These are phyloP conservation scores for Papiliotrema laurentii DNA, from an alignment of 1,284 basidiomycete genomes.

Conservation along the genomic window DNA sequence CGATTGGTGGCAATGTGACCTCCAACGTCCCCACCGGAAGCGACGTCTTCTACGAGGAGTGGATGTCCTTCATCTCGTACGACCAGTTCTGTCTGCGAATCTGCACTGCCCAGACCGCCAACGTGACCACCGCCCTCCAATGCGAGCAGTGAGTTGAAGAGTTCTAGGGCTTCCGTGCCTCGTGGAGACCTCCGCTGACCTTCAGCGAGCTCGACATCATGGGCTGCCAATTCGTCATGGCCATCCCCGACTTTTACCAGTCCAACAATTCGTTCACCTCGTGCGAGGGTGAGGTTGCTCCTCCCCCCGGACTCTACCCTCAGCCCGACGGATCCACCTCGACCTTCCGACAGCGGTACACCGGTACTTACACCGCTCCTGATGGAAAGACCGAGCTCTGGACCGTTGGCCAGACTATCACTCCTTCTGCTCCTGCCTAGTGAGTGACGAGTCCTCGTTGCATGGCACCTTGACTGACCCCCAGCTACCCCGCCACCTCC, in stretches of 20 bases:
- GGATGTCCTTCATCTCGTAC: conserved; percentile 49
- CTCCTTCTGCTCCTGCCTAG: conserved; percentile 34
- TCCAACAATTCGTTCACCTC: conserved; percentile 44
- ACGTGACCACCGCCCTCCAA: conserved; percentile 36
- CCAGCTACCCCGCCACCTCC: conserved; percentile 40
- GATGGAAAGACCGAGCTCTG: conserved; percentile 19
- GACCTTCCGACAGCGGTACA: conserved; percentile 49
- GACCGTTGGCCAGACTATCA: conserved; percentile 39
- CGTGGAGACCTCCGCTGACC: not conserved
- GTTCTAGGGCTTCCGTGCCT: no score
- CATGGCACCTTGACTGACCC: conserved; percentile 1
- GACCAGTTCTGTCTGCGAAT: conserved; percentile 49
- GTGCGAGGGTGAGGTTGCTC: conserved; percentile 48
- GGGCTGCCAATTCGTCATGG: conserved; percentile 50
- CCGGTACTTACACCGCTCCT: conserved; percentile 35
- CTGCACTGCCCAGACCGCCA: conserved; percentile 44
- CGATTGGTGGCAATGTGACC: conserved; percentile 50
- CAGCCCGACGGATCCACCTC: conserved; percentile 38
- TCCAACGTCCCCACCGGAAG: conserved; percentile 44
- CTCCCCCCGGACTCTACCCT: conserved; percentile 47
- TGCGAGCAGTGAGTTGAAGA: conserved; percentile 32
- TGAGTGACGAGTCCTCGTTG: conserved; percentile 3
- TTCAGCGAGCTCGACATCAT: conserved; percentile 40
- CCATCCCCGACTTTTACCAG: conserved; percentile 40
- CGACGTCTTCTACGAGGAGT: conserved; percentile 54